These are phyloP conservation scores for Tylopilus intermedius DNA, from an alignment of 768 basidiomycete genomes.

Conservation along the genomic window DNA sequence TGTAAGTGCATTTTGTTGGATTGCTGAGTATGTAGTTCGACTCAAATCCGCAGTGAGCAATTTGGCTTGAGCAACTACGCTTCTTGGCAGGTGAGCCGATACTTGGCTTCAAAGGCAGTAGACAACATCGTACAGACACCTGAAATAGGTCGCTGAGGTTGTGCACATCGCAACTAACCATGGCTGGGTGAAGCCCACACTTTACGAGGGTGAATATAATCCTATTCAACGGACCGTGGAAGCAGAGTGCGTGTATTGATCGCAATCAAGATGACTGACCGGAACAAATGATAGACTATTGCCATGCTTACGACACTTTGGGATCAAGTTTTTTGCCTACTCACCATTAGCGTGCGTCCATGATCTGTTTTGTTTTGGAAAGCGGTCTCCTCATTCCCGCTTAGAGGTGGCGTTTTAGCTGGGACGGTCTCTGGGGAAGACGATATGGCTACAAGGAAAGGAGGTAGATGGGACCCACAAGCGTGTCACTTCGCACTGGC, in stretches of 20 bases:
- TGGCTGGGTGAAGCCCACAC: slow-evolving; percentile 44
- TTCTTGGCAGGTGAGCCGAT: slow-evolving; percentile 32
- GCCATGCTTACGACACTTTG: slow-evolving; percentile 40
- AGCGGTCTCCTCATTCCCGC: not conserved
- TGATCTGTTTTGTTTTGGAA: not conserved
- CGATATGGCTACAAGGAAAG: slow-evolving; percentile 6
- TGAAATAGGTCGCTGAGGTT: slow-evolving; percentile 40
- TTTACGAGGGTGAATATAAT: slow-evolving; percentile 49
- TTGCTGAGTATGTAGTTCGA: not conserved
- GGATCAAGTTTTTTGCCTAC: slow-evolving; percentile 35
- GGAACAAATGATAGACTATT: slow-evolving; percentile 25
- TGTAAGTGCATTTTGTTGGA: slow-evolving; percentile 29
- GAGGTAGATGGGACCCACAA: slow-evolving; percentile 18
- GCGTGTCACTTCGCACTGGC: not conserved
- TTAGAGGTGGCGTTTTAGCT: slow-evolving; percentile 13
- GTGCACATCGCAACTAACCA: slow-evolving; percentile 38
- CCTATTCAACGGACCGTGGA: slow-evolving; percentile 39
- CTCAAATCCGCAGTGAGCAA: slow-evolving; percentile 3
- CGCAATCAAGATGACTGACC: not conserved
- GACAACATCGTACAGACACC: not conserved
- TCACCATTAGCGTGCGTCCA: slow-evolving; percentile 13
- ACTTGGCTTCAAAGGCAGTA: not conserved
- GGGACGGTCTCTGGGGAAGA: slow-evolving; percentile 11
- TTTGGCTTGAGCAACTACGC: slow-evolving; percentile 16
- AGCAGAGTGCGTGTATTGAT: slow-evolving; percentile 23